These are phyloP conservation scores for Saksenaea oblongispora DNA, from an alignment of 371 early-diverging fungal species.

Conservation along the genomic window DNA sequence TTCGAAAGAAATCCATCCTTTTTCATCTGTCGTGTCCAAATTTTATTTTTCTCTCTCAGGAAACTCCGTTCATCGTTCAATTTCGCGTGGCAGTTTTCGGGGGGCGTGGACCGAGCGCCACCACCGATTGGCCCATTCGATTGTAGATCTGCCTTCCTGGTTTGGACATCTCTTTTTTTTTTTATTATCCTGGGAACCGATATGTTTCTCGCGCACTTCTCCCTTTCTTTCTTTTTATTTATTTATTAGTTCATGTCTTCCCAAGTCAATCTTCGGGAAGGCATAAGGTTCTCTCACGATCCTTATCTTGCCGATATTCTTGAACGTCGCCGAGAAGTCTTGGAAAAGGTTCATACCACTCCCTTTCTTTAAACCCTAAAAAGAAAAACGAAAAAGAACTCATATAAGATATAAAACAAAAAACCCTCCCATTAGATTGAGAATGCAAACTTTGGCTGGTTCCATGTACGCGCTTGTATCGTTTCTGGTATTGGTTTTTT, in stretches of 20 bases:
- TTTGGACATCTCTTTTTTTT: background rate
- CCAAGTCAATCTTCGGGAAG: background rate
- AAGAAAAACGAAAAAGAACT: background rate
- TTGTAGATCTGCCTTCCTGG: background rate
- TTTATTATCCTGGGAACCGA: background rate
- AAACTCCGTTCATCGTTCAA: background rate
- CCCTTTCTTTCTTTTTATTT: background rate
- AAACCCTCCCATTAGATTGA: slow-evolving; percentile 37
- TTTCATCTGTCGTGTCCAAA: too few species aligned
- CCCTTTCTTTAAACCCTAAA: background rate
- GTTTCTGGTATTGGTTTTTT: slow-evolving; percentile 90
- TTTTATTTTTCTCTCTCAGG: background rate
- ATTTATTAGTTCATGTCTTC: background rate
- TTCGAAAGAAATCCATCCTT: too few species aligned
- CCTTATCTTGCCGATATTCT: slow-evolving; percentile 21
- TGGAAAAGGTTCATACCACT: slow-evolving; percentile 42
- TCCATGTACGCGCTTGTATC: slow-evolving; percentile 84
- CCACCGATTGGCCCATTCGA: background rate
- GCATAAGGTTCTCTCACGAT: slow-evolving; percentile 4
- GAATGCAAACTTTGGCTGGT: slow-evolving; percentile 67
- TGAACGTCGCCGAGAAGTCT: slow-evolving; percentile 39
- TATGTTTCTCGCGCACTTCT: too few species aligned
- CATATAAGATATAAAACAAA: background rate
- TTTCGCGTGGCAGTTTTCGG: background rate
- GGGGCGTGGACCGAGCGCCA: background rate